phyloP scores from a whole-genome alignment of 331 rosid genomes.

The Cydonia oblonga region DNA sequence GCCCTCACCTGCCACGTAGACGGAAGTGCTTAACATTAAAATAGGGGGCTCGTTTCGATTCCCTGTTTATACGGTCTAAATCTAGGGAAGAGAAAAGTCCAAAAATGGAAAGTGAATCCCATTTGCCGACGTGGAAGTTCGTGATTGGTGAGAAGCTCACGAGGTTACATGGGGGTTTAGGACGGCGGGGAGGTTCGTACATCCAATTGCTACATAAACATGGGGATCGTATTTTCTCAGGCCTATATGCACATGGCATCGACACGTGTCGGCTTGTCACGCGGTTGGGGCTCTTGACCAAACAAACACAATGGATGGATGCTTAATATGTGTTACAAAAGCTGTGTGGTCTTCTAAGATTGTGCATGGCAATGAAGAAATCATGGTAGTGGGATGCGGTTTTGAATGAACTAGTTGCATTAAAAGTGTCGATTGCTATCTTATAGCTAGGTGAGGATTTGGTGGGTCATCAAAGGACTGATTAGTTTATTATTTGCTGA shows the following conservation, averaged over 20 bases:
- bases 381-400: background rate
- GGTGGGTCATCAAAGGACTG: constrained; percentile 3
- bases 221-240: background rate
- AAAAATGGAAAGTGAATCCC: constrained; percentile 10
- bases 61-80: background rate
- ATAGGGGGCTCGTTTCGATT: background rate
- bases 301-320: background rate
- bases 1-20: constrained; percentile 34
- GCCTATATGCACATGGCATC: background rate
- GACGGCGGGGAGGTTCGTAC: constrained; percentile 13
- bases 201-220: background rate
- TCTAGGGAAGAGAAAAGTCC: constrained; percentile 8
- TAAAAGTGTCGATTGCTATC: background rate
- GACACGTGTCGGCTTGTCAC: constrained; percentile 33
- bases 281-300: constrained; percentile 19
- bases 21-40: background rate
- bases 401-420: background rate
- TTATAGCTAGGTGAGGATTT: background rate
- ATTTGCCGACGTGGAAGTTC: constrained; percentile 7
- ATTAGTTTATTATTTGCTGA: background rate
- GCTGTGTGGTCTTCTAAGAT: background rate
- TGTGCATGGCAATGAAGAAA: background rate
- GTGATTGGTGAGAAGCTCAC: background rate
- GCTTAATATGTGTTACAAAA: background rate
- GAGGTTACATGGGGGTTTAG: background rate